These are phyloP conservation scores for Stereocaulon alpinum DNA, from an alignment of 495 filamentous ascomycete genomes.

Conservation along the genomic window DNA sequence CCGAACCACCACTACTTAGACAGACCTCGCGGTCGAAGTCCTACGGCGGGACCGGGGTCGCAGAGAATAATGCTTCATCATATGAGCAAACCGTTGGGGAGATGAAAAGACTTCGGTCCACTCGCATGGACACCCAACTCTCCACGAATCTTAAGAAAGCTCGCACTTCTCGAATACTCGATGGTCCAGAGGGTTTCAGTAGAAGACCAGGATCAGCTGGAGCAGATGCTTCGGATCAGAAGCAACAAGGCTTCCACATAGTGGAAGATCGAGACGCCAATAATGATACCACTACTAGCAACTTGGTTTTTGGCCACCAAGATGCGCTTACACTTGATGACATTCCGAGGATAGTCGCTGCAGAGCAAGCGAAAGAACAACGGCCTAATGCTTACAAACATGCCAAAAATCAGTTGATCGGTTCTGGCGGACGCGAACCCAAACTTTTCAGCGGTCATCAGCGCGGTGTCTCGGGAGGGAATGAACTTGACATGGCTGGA, in stretches of 20 bases:
- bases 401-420: slow-evolving; percentile 63
- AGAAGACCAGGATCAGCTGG: slow-evolving; percentile 73
- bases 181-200: slow-evolving; percentile 73
- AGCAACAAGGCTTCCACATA: slow-evolving; percentile 60
- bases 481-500: slow-evolving; percentile 36
- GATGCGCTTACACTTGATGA: slow-evolving; percentile 91
- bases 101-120: slow-evolving; percentile 82
- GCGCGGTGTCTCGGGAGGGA: slow-evolving; percentile 61
- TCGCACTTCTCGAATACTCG: slow-evolving; percentile 82
- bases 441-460: slow-evolving; percentile 65
- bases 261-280: slow-evolving; percentile 68
- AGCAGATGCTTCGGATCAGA: slow-evolving; percentile 47
- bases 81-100: slow-evolving; percentile 95
- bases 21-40: slow-evolving; percentile 65
- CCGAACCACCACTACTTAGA: slow-evolving; percentile 42
- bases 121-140: slow-evolving; percentile 83
- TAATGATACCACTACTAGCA: slow-evolving; percentile 59
- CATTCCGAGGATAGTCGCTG: slow-evolving; percentile 92
- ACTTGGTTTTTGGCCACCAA: slow-evolving; percentile 76
- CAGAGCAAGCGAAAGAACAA: slow-evolving; percentile 89
- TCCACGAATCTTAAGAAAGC: slow-evolving; percentile 87
- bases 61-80: slow-evolving; percentile 50
- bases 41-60: slow-evolving; percentile 53
- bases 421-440: slow-evolving; percentile 49
- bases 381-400: slow-evolving; percentile 73